Percentiles rank a stretch among this genome's conserved stretches.
phyloP scores from a whole-genome alignment of 1,139 yeast species.

The Zygoascus hellenicus region DNA sequence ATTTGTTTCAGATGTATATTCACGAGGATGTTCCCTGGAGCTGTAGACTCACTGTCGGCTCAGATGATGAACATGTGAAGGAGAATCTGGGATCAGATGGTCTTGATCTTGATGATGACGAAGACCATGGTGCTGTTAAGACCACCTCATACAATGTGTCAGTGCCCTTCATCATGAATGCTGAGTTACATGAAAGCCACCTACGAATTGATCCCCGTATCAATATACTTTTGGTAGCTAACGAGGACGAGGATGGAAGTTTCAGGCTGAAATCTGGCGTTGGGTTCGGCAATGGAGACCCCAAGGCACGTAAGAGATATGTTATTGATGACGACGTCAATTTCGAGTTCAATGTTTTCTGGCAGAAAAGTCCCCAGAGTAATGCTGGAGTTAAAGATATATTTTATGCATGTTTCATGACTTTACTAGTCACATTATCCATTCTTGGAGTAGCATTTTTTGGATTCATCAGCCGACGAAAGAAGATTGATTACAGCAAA shows the following conservation, averaged over 20 bases:
- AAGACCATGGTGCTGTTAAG: slow-evolving; percentile 1
- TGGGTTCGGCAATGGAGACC: slow-evolving; percentile 55
- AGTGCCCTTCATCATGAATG: slow-evolving; percentile 63
- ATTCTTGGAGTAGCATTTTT: slow-evolving; percentile 20
- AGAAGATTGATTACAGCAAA: slow-evolving; percentile 20
- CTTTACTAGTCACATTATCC: slow-evolving; percentile 20
- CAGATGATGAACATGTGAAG: slow-evolving; percentile 21
- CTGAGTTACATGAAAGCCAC: slow-evolving; percentile 63
- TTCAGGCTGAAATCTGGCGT: slow-evolving; percentile 35
- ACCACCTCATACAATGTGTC: slow-evolving; percentile 7
- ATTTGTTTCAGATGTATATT: slow-evolving; percentile 64
- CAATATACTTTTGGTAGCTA: slow-evolving; percentile 44
- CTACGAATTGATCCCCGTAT: slow-evolving; percentile 58
- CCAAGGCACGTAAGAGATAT: slow-evolving; percentile 48
- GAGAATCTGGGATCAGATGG: slow-evolving; percentile 18
- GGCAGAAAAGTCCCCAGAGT: slow-evolving; percentile 36
- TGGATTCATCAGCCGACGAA: slow-evolving; percentile 22
- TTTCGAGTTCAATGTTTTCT: slow-evolving; percentile 52
- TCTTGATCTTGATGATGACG: slow-evolving; percentile 8
- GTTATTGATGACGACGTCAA: slow-evolving; percentile 63
- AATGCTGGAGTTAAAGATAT: slow-evolving; percentile 14
- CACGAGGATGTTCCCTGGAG: slow-evolving; percentile 76
- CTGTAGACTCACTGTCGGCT: slow-evolving; percentile 47
- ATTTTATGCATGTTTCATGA: slow-evolving; percentile 14
- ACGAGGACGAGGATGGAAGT: slow-evolving; percentile 14